Conservation (phyloP, 768 basidiomycete genomes). For the Lentinula detonsa region DNA sequence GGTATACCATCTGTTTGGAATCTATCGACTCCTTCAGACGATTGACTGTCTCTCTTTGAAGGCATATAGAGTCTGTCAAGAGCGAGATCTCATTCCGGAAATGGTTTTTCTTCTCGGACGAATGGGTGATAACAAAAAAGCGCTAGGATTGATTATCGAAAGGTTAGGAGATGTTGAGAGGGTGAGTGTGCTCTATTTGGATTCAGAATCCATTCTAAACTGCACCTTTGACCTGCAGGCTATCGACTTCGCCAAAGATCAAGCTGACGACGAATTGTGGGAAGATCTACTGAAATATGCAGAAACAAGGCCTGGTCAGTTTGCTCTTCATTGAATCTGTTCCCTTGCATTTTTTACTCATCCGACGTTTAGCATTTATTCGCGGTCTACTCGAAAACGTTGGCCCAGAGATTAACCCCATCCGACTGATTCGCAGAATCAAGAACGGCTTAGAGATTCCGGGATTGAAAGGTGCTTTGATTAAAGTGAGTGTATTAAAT, state of each 20-base stretch:
- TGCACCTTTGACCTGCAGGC: conserved; percentile 42
- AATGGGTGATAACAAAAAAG: conserved; percentile 97
- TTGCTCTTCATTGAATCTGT: neutral
- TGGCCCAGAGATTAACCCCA: conserved; percentile 92
- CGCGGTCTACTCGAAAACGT: conserved; percentile 93
- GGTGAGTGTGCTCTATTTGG: conserved; percentile 33
- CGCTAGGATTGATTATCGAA: conserved; percentile 91
- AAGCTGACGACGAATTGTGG: conserved; percentile 96
- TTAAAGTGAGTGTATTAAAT: conserved; percentile 43
- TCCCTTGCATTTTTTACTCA: neutral
- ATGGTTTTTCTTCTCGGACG: conserved; percentile 97
- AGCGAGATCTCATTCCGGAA: conserved; percentile 83
- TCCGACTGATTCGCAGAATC: conserved; percentile 90
- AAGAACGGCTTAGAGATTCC: conserved; percentile 96
- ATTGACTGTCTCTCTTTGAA: conserved; percentile 19
- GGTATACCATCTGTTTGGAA: conserved; percentile 28
- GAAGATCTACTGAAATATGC: conserved; percentile 93
- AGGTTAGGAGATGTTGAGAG: conserved; percentile 87
- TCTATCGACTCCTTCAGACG: neutral
- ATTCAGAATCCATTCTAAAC: neutral
- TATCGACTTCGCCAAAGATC: conserved; percentile 97
- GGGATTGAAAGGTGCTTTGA: conserved; percentile 86
- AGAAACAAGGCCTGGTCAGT: conserved; percentile 82
- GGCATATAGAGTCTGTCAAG: conserved; percentile 85
- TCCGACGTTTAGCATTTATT: conserved; percentile 66